These are phyloP conservation scores for Syzygium jambos DNA, from an alignment of 345 rosid species.

Conservation along the genomic window DNA sequence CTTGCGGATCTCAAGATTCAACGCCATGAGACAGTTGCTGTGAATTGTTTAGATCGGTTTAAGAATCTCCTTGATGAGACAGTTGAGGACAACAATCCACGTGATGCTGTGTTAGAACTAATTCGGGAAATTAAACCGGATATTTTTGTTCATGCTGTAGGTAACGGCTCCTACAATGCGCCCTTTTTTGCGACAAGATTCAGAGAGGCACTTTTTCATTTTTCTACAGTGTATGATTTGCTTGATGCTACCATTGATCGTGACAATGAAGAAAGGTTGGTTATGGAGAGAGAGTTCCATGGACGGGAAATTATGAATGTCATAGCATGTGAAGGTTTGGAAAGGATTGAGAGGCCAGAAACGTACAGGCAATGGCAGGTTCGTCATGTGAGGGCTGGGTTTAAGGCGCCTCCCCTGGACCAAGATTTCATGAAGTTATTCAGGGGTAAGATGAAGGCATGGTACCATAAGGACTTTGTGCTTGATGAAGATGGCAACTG, in stretches of 20 bases:
- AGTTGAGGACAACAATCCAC: conserved; percentile 9
- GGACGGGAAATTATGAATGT: conserved; percentile 63
- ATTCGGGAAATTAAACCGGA: conserved; percentile 20
- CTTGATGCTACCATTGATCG: conserved; percentile 39
- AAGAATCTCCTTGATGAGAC: conserved; percentile 21
- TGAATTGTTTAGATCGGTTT: conserved; percentile 8
- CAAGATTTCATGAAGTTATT: conserved; percentile 25
- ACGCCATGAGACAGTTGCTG: conserved; percentile 11
- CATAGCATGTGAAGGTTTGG: conserved; percentile 72
- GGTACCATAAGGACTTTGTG: conserved; percentile 71
- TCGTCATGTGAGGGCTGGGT: conserved; percentile 55
- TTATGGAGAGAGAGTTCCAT: conserved; percentile 46
- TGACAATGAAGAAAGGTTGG: conserved; percentile 43
- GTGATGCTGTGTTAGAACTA: conserved; percentile 11
- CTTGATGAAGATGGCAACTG: conserved; percentile 54
- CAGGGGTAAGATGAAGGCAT: conserved; percentile 19
- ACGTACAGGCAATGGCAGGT: conserved; percentile 80
- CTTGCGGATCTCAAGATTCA: conserved; percentile 31
- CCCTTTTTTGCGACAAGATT: conserved; percentile 49
- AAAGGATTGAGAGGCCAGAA: conserved; percentile 79
- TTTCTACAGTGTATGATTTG: conserved; percentile 58
- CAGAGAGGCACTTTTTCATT: conserved; percentile 57
- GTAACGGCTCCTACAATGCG: conserved; percentile 14
- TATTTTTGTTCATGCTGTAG: conserved; percentile 6
- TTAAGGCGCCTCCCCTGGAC: conserved; percentile 42